phyloP scores from a whole-genome alignment of 257 asterid genomes.

The Penstemon davidsonii region DNA sequence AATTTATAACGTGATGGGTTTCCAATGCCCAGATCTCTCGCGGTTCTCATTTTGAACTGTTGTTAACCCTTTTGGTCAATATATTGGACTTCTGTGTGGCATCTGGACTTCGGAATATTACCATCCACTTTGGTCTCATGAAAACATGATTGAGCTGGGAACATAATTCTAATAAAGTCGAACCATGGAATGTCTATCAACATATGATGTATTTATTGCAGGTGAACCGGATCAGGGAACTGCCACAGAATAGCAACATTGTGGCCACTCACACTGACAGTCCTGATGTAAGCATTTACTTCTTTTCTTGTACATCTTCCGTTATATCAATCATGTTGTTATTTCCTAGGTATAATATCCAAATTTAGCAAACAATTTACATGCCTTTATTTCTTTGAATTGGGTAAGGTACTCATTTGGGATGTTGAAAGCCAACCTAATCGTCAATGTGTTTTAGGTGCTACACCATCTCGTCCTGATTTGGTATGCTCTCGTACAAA shows the following conservation, averaged over 20 bases:
- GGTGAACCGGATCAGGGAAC: constrained; percentile 65
- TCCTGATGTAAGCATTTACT: constrained; percentile 65
- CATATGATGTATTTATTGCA: constrained; percentile 27
- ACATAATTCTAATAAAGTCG: not conserved
- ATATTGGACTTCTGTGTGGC: too few relatives aligned
- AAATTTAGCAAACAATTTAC: constrained; percentile 2
- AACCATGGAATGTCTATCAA: not conserved
- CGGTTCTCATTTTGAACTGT: too few relatives aligned
- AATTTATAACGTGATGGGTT: too few relatives aligned
- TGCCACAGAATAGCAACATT: constrained; percentile 62
- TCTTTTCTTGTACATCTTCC: constrained; percentile 24
- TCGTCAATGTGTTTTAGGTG: constrained; percentile 83
- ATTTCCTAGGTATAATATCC: constrained; percentile 15
- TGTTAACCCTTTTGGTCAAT: too few relatives aligned
- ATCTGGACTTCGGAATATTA: too few relatives aligned
- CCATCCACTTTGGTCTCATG: too few relatives aligned
- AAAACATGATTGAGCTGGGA: not conserved
- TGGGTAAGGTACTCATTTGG: constrained; percentile 89
- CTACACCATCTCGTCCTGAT: constrained; percentile 80
- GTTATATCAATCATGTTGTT: constrained; percentile 8
- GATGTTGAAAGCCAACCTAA: constrained; percentile 83
- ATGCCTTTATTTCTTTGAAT: constrained; percentile 16
- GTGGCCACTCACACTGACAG: constrained; percentile 68
- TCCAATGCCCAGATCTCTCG: too few relatives aligned
- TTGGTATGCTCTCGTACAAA: constrained; percentile 51